These are phyloP conservation scores for Platanthera zijinensis DNA, from an alignment of 106 monocot species.

Conservation along the genomic window DNA sequence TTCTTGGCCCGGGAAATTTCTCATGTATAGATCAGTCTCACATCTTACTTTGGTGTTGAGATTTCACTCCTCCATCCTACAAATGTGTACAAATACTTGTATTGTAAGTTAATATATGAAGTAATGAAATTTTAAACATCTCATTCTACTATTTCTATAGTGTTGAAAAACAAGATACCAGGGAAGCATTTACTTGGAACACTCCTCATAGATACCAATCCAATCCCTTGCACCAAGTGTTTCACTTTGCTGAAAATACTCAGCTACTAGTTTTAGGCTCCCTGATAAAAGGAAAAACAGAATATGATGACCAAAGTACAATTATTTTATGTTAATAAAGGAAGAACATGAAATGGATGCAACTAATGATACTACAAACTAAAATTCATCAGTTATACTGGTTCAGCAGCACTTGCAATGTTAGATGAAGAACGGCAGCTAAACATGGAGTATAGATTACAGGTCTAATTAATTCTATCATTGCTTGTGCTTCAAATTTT, in stretches of 20 bases:
- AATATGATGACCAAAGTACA: neutral
- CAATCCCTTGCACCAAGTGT: conserved; percentile 91
- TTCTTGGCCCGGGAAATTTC: no score
- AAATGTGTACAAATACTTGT: no score
- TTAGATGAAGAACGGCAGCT: neutral
- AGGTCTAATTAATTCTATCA: neutral
- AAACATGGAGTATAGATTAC: neutral
- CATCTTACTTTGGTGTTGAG: no score
- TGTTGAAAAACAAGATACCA: neutral
- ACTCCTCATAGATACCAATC: conserved; percentile 94
- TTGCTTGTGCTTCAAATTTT: neutral
- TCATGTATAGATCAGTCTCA: no score
- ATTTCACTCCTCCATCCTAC: no score
- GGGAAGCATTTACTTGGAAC: conserved; percentile 55
- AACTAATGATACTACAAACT: neutral
- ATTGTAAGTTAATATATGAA: no score
- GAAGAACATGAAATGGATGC: neutral
- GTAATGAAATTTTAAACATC: no score
- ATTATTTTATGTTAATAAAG: neutral
- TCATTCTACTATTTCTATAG: neutral
- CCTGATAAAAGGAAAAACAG: conserved; percentile 22
- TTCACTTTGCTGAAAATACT: conserved; percentile 95
- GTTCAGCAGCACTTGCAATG: neutral
- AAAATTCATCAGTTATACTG: neutral
- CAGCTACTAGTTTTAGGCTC: conserved; percentile 76